Percentiles rank a stretch among this genome's conserved stretches.
Conservation (phyloP, 2,329 filamentous ascomycete genomes). For the Magnaporthiopsis rhizophila region DNA sequence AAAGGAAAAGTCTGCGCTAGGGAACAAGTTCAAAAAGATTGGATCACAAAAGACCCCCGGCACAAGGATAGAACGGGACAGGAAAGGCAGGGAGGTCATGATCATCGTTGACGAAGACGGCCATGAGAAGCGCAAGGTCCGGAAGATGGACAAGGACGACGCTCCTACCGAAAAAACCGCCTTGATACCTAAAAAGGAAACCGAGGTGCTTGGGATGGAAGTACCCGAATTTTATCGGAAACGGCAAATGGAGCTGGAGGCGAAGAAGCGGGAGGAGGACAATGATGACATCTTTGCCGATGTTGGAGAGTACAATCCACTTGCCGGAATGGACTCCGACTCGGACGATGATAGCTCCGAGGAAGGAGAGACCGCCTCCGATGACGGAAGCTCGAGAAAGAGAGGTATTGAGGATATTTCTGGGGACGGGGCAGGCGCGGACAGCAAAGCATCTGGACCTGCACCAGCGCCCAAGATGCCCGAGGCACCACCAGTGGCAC, state of each 20-base stretch:
- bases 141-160: conserved; percentile 37
- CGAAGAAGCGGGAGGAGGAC: conserved; percentile 39
- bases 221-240: conserved; percentile 50
- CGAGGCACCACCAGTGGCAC: not conserved
- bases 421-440: conserved; percentile 11
- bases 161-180: conserved; percentile 21
- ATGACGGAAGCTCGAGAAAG: conserved; percentile 10
- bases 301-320: conserved; percentile 58
- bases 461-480: not conserved
- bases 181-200: conserved; percentile 45
- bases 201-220: conserved; percentile 56
- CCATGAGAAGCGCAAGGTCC: conserved; percentile 56
- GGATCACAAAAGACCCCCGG: conserved; percentile 44
- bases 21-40: conserved; percentile 58
- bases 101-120: conserved; percentile 60
- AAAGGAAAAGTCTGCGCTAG: conserved; percentile 41
- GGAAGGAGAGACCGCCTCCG: conserved; percentile 12
- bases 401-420: conserved; percentile 10
- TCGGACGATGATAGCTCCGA: conserved; percentile 35
- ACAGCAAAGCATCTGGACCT: conserved; percentile 20
- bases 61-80: conserved; percentile 52
- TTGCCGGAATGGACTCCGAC: conserved; percentile 49
- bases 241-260: conserved; percentile 35
- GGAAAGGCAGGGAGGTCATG: conserved; percentile 53
- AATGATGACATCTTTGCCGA: conserved; percentile 60